Evolutionary conservation across 139 green algal species (phyloP).

Genomic region (Yamagishiella unicocca): DNA sequence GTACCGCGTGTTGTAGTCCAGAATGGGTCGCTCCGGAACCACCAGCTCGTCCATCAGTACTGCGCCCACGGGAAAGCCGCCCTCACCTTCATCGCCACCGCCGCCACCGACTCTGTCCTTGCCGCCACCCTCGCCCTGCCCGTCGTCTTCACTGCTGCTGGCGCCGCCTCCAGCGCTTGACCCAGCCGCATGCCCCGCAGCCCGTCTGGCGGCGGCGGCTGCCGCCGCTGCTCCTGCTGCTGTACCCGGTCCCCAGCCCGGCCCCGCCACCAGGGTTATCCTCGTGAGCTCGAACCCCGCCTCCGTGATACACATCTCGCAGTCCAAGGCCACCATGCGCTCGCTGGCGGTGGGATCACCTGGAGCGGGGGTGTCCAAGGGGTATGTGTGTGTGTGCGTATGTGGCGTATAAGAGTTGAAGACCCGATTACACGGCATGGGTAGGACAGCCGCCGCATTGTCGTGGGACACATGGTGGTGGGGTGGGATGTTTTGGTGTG

Average conservation of each 20-base stretch:
- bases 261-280: conserved; percentile 73
- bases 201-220: not conserved
- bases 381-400: not conserved
- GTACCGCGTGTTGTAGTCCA: conserved; percentile 91
- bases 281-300: conserved; percentile 82
- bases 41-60: conserved; percentile 89
- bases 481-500: no score
- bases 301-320: conserved; percentile 89
- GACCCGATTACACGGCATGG: no score
- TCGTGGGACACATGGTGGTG: no score
- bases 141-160: not conserved
- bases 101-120: not conserved
- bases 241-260: conserved; percentile 20
- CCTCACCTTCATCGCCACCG: not conserved
- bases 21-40: conserved; percentile 83
- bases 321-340: conserved; percentile 84
- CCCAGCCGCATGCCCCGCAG: not conserved
- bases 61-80: conserved; percentile 6
- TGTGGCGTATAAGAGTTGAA: no score
- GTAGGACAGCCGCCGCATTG: no score
- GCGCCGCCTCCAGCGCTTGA: not conserved
- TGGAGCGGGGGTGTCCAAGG: not conserved
- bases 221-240: not conserved
- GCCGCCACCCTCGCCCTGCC: not conserved
- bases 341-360: conserved; percentile 19